Evolutionary conservation across 352 stramenopile genomes (phyloP), one percentile per base, ranked within the genome.

Genomic region (Elongisporangium anandrum): DNA sequence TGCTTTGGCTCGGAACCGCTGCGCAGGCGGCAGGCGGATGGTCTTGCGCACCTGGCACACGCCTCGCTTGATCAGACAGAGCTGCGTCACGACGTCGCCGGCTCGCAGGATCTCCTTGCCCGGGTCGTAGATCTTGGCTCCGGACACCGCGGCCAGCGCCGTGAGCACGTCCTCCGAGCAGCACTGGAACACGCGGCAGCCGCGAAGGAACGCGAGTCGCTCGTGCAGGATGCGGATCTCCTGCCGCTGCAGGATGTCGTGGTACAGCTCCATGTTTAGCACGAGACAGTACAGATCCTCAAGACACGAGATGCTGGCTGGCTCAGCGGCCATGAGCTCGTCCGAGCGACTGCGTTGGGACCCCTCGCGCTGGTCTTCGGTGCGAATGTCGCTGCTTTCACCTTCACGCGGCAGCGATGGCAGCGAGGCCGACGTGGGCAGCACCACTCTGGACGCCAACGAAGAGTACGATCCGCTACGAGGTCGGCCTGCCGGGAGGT

Each of bases 21-120:
- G 34, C 41, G 7, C 10, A 23, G 52, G 22, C 15, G 38, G 6
- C 21, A 84, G 56, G 16, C 65, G 64, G 48, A 88, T 78, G 8
- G 60, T 77, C 54, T 91, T 91, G 52, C 75, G 62, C 23, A 88
- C 81, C 51, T 88, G 77, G 56, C 81, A 91, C 9, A 91, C 79
- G 7, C 81, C 81, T 22, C 78, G 73, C 63, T 82, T 81, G 64
- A 91, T 81, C 29, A 91, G 59, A 49, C 69, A 83, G 16, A 91
- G 73, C 61, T 88, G 75, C 47, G 77, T 74, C 20, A 89, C 79
- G 17, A 87, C 64, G 15, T 89, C 77, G 0, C 75, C 81, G n/a
- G 73, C 50, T 48, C 66, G 72, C 55, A 91, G 53, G 0, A 86
- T 68, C 17, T 87, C 70, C 41, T 70, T 75, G 26, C 64, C 74